These are phyloP conservation scores for Protomyces inundatus DNA, from an alignment of 1,139 yeast species.

Conservation along the genomic window DNA sequence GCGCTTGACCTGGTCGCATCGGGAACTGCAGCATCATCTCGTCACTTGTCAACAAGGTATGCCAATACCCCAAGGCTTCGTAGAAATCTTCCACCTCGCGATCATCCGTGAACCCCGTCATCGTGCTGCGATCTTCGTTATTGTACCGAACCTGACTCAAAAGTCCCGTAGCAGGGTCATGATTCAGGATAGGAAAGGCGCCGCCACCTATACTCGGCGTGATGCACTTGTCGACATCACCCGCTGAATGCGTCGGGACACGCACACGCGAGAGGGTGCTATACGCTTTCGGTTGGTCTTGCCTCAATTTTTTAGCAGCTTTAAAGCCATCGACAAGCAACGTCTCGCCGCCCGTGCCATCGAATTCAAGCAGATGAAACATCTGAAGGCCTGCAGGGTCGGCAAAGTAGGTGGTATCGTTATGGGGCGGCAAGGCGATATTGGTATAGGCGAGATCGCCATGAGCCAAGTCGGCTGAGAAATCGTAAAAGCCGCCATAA, in stretches of 20 bases:
- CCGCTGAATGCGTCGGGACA: conserved; percentile 73
- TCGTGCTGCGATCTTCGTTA: conserved; percentile 65
- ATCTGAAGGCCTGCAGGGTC: conserved; percentile 71
- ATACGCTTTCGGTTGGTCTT: conserved; percentile 52
- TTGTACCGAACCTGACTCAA: conserved; percentile 70
- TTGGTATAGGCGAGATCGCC: conserved; percentile 74
- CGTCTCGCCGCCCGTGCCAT: conserved; percentile 70
- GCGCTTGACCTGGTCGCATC: conserved; percentile 56
- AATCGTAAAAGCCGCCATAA: conserved; percentile 75
- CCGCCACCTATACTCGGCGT: conserved; percentile 54
- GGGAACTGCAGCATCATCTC: conserved; percentile 55
- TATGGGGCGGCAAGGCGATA: conserved; percentile 60
- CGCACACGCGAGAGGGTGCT: conserved; percentile 51
- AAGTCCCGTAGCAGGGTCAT: conserved; percentile 48
- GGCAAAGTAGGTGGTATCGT: conserved; percentile 77
- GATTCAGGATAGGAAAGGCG: conserved; percentile 52
- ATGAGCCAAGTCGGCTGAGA: conserved; percentile 65
- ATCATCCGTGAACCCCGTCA: conserved; percentile 55
- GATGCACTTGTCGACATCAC: conserved; percentile 63
- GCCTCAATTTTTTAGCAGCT: conserved; percentile 52
- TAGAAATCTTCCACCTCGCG: conserved; percentile 51
- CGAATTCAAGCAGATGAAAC: conserved; percentile 61
- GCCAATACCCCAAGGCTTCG: conserved; percentile 57
- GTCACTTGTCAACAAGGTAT: conserved; percentile 48
- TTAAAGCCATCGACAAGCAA: conserved; percentile 66